Conservation (phyloP, 2,329 filamentous ascomycete species). For the Diaporthe sp. region DNA sequence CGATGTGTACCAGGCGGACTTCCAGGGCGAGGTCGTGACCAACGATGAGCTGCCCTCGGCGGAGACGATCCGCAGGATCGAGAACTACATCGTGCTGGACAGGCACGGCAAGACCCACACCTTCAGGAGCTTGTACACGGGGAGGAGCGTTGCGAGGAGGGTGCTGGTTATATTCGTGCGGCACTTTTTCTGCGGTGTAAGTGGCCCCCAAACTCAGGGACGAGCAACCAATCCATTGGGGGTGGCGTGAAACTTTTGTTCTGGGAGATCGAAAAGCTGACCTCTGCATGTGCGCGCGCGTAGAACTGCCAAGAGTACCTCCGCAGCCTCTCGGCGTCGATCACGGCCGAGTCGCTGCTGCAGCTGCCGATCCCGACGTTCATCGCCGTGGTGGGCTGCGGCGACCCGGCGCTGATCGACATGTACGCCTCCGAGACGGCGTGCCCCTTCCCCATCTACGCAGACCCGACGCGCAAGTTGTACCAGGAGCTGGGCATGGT, state of each 20-base stretch:
- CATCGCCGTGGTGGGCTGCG: slow-evolving; percentile 80
- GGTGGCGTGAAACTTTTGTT: background rate
- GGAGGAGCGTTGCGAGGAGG: slow-evolving; percentile 65
- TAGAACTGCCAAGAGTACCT: slow-evolving; percentile 85
- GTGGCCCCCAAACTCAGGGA: slow-evolving; percentile 50
- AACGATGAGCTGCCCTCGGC: slow-evolving; percentile 68
- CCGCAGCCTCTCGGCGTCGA: slow-evolving; percentile 69
- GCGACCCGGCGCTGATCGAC: slow-evolving; percentile 76
- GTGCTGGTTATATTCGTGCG: slow-evolving; percentile 82
- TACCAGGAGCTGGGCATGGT: slow-evolving; percentile 79
- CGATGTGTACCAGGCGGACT: slow-evolving; percentile 58
- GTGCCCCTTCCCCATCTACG: slow-evolving; percentile 82
- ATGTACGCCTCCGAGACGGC: slow-evolving; percentile 73
- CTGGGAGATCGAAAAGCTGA: background rate
- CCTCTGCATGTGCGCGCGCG: background rate
- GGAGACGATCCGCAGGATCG: slow-evolving; percentile 64
- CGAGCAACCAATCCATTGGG: background rate
- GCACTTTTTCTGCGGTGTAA: slow-evolving; percentile 85
- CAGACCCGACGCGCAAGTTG: slow-evolving; percentile 77
- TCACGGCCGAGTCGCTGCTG: slow-evolving; percentile 66
- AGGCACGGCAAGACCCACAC: slow-evolving; percentile 69
- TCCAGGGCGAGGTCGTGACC: slow-evolving; percentile 68
- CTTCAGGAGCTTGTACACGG: slow-evolving; percentile 75
- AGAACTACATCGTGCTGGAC: slow-evolving; percentile 72
- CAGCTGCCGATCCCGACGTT: slow-evolving; percentile 69